Percentiles rank a stretch among this genome's conserved stretches.
These are phyloP conservation scores for Alternaria sp. DNA, from an alignment of 2,329 filamentous ascomycete species.

Conservation along the genomic window DNA sequence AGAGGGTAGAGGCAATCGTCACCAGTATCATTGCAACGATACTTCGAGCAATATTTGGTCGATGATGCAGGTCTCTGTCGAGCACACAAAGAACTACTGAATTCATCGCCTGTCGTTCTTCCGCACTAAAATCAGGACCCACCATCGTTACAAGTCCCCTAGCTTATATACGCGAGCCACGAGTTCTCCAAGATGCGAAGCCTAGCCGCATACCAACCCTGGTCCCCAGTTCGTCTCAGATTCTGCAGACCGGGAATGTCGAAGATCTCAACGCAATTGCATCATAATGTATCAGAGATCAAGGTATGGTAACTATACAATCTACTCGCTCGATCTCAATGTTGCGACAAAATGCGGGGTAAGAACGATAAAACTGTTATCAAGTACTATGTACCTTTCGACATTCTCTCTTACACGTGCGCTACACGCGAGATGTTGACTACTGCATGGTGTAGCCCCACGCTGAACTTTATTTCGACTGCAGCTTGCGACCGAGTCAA, in stretches of 20 bases:
- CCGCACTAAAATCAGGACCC: not conserved
- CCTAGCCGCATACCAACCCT: constrained; percentile 7
- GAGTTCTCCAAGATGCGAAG: constrained; percentile 4
- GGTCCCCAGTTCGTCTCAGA: constrained; percentile 17
- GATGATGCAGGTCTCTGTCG: not conserved
- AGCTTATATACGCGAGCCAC: constrained; percentile 5
- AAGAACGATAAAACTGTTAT: not conserved
- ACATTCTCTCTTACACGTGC: constrained; percentile 1
- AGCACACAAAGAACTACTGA: not conserved
- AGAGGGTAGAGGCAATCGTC: not conserved
- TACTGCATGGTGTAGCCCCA: constrained; percentile 4
- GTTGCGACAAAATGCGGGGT: constrained; percentile 3
- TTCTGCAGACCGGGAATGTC: constrained; percentile 9
- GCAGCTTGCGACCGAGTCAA: constrained; percentile 8
- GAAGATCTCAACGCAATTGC: not conserved
- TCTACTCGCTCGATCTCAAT: constrained; percentile 18
- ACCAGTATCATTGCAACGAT: not conserved
- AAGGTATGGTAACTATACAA: constrained; percentile 8
- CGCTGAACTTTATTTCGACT: constrained; percentile 7
- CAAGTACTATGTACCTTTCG: constrained; percentile 1
- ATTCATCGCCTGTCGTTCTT: not conserved
- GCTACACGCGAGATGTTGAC: not conserved
- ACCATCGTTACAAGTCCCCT: constrained; percentile 11
- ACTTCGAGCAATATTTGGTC: not conserved
- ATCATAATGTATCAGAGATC: constrained; percentile 5